Evolutionary conservation across 1,284 basidiomycete genomes (phyloP).

Genomic region (Ceratobasidium sp.): DNA sequence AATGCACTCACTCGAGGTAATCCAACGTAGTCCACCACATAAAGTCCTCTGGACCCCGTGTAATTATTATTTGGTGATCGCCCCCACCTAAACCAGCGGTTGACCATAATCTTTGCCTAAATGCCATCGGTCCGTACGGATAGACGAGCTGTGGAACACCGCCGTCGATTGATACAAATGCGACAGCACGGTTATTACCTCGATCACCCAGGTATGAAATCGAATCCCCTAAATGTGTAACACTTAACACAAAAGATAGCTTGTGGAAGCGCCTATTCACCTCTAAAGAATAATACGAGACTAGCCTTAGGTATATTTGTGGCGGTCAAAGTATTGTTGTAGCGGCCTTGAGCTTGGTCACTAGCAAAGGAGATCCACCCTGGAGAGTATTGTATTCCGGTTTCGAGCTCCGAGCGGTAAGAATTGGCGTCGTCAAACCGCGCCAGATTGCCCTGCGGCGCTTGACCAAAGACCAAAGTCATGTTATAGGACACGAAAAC

Average conservation of each 20-base stretch:
- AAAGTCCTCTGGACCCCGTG: too few species aligned
- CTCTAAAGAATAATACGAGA: slow-evolving; percentile 11
- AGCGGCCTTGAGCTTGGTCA: too few species aligned
- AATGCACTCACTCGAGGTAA: neutral
- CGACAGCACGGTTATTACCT: too few species aligned
- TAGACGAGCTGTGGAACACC: too few species aligned
- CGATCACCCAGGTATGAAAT: neutral
- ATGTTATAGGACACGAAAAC: too few species aligned
- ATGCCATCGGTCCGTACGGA: neutral
- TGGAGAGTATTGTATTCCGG: too few species aligned
- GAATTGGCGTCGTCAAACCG: too few species aligned
- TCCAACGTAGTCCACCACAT: neutral
- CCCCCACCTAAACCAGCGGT: neutral
- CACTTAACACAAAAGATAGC: neutral
- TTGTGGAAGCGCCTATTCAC: neutral
- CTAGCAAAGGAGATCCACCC: too few species aligned
- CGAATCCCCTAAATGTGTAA: neutral
- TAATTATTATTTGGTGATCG: slow-evolving; percentile 8
- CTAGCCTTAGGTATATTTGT: neutral
- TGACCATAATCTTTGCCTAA: neutral
- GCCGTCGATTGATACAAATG: too few species aligned
- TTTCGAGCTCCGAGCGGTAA: too few species aligned
- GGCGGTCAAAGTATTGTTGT: neutral
- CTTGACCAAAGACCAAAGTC: too few species aligned
- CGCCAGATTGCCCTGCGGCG: too few species aligned